These are phyloP conservation scores for Phlebiopsis flavidoalba DNA, from an alignment of 768 basidiomycete species.

Conservation along the genomic window DNA sequence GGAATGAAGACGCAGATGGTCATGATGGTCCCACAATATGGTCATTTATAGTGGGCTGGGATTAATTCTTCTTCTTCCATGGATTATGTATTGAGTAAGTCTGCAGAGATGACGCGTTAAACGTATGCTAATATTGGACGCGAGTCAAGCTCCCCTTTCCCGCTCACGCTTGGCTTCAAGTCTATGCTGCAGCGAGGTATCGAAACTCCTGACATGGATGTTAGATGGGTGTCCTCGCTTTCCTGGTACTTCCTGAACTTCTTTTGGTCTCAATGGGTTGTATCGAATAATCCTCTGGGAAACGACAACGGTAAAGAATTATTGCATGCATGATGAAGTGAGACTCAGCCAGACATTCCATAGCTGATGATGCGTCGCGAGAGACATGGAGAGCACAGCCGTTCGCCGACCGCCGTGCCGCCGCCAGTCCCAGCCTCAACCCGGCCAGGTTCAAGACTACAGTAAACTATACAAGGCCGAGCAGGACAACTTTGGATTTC, in stretches of 20 bases:
- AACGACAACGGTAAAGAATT: slow-evolving; percentile 73
- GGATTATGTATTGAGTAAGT: slow-evolving; percentile 93
- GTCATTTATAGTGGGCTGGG: slow-evolving; percentile 99
- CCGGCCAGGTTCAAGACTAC: slow-evolving; percentile 74
- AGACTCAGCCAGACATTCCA: neutral
- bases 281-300: slow-evolving; percentile 92
- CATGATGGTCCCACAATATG: slow-evolving; percentile 99
- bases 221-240: slow-evolving; percentile 97
- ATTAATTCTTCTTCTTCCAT: slow-evolving; percentile 99
- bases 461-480: slow-evolving; percentile 89
- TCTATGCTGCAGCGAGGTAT: slow-evolving; percentile 96
- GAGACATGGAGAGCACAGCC: slow-evolving; percentile 70
- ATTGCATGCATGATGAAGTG: slow-evolving; percentile 7
- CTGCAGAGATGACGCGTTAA: neutral
- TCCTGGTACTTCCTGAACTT: slow-evolving; percentile 99
- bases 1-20: slow-evolving; percentile 99
- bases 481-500: slow-evolving; percentile 87
- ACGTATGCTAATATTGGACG: neutral
- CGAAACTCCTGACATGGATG: slow-evolving; percentile 94
- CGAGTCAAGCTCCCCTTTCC: slow-evolving; percentile 97
- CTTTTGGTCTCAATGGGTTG: slow-evolving; percentile 92
- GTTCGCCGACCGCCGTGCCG: slow-evolving; percentile 60
- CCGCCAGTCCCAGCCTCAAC: slow-evolving; percentile 37
- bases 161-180: slow-evolving; percentile 94
- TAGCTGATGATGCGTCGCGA: slow-evolving; percentile 77